These are phyloP conservation scores for Metschnikowia similis DNA, from an alignment of 805 yeast species.

Conservation along the genomic window DNA sequence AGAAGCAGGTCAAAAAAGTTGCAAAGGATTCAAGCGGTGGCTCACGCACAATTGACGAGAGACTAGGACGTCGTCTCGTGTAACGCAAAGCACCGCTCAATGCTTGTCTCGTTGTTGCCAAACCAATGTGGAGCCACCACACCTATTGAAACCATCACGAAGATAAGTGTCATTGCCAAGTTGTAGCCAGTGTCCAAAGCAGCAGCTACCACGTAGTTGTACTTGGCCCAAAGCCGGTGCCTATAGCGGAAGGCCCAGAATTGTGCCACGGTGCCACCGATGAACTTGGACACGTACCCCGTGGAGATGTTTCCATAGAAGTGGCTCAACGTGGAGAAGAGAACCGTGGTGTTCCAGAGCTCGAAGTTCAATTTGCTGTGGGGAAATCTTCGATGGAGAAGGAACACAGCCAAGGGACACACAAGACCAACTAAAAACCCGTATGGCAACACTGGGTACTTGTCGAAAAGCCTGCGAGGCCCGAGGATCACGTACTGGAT, in stretches of 20 bases:
- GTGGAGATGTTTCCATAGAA: conserved; percentile 50
- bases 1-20: too few relatives aligned
- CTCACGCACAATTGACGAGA: too few relatives aligned
- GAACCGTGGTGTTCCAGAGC: conserved; percentile 45
- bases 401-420: conserved; percentile 33
- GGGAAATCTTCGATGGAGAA: conserved; percentile 26
- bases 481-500: conserved; percentile 50
- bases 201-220: conserved; percentile 47
- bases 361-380: conserved; percentile 20
- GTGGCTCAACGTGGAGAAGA: conserved; percentile 44
- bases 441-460: conserved; percentile 40
- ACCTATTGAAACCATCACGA: conserved; percentile 29
- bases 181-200: conserved; percentile 51
- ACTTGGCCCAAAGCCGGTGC: conserved; percentile 38
- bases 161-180: conserved; percentile 37
- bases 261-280: conserved; percentile 48
- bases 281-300: conserved; percentile 43
- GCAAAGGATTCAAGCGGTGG: too few relatives aligned
- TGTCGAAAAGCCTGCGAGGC: conserved; percentile 40
- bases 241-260: conserved; percentile 39
- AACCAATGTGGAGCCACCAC: conserved; percentile 42
- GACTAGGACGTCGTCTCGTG: neutral
- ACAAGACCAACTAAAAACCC: conserved; percentile 41
- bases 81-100: conserved; percentile 47
- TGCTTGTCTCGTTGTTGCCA: conserved; percentile 42